Base-by-base conservation (phyloP, 768 basidiomycete species). In the Boletales sp. region DNA sequence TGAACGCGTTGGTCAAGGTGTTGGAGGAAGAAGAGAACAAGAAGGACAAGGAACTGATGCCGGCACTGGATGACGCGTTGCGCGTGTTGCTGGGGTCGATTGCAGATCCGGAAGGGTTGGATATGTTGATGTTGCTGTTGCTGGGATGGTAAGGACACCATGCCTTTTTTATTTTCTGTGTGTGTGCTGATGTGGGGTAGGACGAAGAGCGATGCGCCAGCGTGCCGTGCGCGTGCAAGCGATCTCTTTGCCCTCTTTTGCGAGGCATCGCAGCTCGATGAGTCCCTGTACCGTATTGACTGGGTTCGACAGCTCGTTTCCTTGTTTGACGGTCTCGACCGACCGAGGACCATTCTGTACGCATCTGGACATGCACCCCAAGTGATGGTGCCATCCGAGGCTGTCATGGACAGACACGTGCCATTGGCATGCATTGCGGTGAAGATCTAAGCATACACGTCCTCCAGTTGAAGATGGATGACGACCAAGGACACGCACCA, bases 221-320 rank as follows among this genome's bases (percentile, higher is more conserved):
- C 63, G 21, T 81, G 93, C 18, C 84, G 94, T 35, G 82, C 86
- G 44, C 91, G 82, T 48, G 87, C 89, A 3, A 89, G 87, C 71
- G 73, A 79, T 30, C 72, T 94, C 40, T 90, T 98, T 66, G 73
- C 82, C 4, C 72, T 78, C 1, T 94, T 97, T 72, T 97, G 93
- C 63, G 83, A 90, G 56, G 85, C 81, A 41, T 87, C 90, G 4
- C 79, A 85, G 35, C 74, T 91, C 36, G 95, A 98, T 63, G 78
- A 82, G 1, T 84, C 88, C 0, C 67, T 93, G 19, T 98, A 97
- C 69, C 84, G 89, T 17, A 73, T 94, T 54, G 97, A 98, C 66
- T 98, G 95, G 94, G 81, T 97, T 47, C 84, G 94, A 8, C 90
- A 93, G 55, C 77, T 98, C 14, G 74, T 98, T 8, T 80, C 90